These are phyloP conservation scores for Hawksworthiomyces lignivorus DNA, from an alignment of 2,329 filamentous ascomycete species.

Conservation along the genomic window DNA sequence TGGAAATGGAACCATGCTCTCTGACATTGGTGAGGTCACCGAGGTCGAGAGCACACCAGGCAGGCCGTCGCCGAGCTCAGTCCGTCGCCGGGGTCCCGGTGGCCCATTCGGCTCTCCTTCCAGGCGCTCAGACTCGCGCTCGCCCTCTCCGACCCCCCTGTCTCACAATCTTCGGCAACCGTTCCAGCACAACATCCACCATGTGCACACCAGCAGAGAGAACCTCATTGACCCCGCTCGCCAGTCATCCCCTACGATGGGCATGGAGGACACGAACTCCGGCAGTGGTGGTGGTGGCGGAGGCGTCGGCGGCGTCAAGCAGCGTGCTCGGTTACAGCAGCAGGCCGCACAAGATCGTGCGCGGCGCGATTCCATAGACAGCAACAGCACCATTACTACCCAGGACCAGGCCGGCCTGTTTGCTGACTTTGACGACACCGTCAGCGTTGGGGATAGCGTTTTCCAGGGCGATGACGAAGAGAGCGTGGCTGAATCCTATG, in stretches of 20 bases:
- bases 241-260: slow-evolving; percentile 39
- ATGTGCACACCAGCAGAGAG: slow-evolving; percentile 19
- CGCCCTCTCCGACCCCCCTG: slow-evolving; percentile 17
- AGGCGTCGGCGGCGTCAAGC: slow-evolving; percentile 29
- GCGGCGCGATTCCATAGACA: slow-evolving; percentile 50
- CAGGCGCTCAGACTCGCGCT: slow-evolving; percentile 25
- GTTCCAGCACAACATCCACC: slow-evolving; percentile 14
- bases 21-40: slow-evolving; percentile 54
- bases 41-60: slow-evolving; percentile 44
- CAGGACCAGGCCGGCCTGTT: slow-evolving; percentile 42
- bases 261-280: slow-evolving; percentile 22
- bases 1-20: slow-evolving; percentile 61
- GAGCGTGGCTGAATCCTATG: slow-evolving; percentile 52
- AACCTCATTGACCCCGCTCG: slow-evolving; percentile 23
- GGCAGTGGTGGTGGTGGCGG: background rate
- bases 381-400: slow-evolving; percentile 52
- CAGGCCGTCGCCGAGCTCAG: slow-evolving; percentile 21
- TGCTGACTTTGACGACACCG: slow-evolving; percentile 53
- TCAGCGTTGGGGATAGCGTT: slow-evolving; percentile 56
- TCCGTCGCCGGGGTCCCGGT: slow-evolving; percentile 2
- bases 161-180: slow-evolving; percentile 10
- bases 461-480: slow-evolving; percentile 63
- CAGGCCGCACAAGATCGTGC: slow-evolving; percentile 32
- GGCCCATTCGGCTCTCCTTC: background rate
- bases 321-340: slow-evolving; percentile 29